These are phyloP conservation scores for Eutrema heterophyllum DNA, from an alignment of 345 rosid genomes.

Conservation along the genomic window DNA sequence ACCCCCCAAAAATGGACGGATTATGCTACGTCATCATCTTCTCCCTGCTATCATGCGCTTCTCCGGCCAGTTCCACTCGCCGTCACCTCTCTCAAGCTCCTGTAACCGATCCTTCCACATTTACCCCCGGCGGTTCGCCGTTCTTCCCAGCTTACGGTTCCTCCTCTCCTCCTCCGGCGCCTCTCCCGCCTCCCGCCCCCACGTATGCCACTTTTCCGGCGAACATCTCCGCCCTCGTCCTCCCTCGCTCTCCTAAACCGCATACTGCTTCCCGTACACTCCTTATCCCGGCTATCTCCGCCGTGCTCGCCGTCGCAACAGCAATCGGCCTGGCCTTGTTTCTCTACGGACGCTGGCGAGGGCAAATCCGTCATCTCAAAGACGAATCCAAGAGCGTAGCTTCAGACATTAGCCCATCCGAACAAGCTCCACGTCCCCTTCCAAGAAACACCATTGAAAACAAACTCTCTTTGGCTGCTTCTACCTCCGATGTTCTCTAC, in stretches of 20 bases:
- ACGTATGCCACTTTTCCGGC: slow-evolving; percentile 77
- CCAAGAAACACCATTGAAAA: slow-evolving; percentile 26
- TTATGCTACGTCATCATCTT: slow-evolving; percentile 11
- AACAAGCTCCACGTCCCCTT: slow-evolving; percentile 17
- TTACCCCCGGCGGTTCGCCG: slow-evolving; percentile 14
- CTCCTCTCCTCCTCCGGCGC: slow-evolving; percentile 1
- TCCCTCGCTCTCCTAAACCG: slow-evolving; percentile 52
- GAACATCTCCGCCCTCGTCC: slow-evolving; percentile 78
- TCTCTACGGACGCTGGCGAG: slow-evolving; percentile 48
- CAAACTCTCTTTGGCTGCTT: slow-evolving; percentile 45
- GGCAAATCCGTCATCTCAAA: slow-evolving; percentile 19
- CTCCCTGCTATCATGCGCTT: slow-evolving; percentile 14
- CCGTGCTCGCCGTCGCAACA: slow-evolving; percentile 43
- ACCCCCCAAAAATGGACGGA: slow-evolving; percentile 1
- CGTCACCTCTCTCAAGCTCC: slow-evolving; percentile 21
- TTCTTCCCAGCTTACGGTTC: slow-evolving; percentile 30
- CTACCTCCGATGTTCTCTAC: slow-evolving; percentile 72
- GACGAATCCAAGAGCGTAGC: slow-evolving; percentile 39
- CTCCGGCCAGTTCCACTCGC: slow-evolving; percentile 10
- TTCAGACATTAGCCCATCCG: slow-evolving; percentile 24
- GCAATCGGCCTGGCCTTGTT: slow-evolving; percentile 27
- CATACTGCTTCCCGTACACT: slow-evolving; percentile 43
- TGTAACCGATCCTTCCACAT: slow-evolving; percentile 13
- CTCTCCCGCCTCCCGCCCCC: slow-evolving; percentile 71
- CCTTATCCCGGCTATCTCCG: slow-evolving; percentile 42